phyloP scores from a whole-genome alignment of 495 filamentous ascomycete genomes.

The Penicillium paxilli region DNA sequence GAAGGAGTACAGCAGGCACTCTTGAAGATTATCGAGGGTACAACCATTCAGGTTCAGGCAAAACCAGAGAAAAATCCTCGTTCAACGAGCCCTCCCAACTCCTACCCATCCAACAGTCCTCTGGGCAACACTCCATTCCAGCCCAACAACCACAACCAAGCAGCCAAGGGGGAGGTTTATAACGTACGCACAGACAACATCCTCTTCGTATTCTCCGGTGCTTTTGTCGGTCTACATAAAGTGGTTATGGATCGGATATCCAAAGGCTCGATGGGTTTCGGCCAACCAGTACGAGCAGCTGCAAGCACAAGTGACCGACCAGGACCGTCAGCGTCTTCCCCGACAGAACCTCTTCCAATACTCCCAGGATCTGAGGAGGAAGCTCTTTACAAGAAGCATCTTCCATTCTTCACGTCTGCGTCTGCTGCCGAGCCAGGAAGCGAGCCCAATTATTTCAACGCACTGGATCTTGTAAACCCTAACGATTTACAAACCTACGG shows the following conservation, averaged over 20 bases:
- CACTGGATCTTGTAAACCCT: slow-evolving; percentile 77
- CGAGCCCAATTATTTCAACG: slow-evolving; percentile 63
- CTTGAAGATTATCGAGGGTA: slow-evolving; percentile 94
- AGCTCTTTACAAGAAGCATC: slow-evolving; percentile 64
- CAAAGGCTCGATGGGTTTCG: slow-evolving; percentile 89
- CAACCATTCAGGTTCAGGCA: slow-evolving; percentile 79
- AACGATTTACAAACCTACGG: slow-evolving; percentile 87
- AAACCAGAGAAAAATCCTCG: slow-evolving; percentile 72
- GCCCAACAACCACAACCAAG: slow-evolving; percentile 33
- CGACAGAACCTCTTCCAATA: slow-evolving; percentile 46
- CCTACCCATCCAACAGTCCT: slow-evolving; percentile 51
- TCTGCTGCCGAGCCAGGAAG: slow-evolving; percentile 27
- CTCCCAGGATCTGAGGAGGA: slow-evolving; percentile 55
- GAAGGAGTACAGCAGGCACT: slow-evolving; percentile 96
- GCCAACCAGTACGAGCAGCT: slow-evolving; percentile 67
- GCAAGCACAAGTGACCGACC: slow-evolving; percentile 25
- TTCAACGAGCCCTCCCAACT: slow-evolving; percentile 39
- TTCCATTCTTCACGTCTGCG: slow-evolving; percentile 62
- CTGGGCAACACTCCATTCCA: slow-evolving; percentile 44
- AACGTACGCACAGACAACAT: slow-evolving; percentile 95
- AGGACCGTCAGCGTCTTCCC: slow-evolving; percentile 21
- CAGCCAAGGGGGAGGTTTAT: slow-evolving; percentile 78
- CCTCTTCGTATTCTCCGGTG: slow-evolving; percentile 92
- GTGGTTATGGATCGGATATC: slow-evolving; percentile 81
- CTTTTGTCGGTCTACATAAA: slow-evolving; percentile 92